These are phyloP conservation scores for Polygonum aviculare DNA, from an alignment of 148 eudicot species.

Conservation along the genomic window DNA sequence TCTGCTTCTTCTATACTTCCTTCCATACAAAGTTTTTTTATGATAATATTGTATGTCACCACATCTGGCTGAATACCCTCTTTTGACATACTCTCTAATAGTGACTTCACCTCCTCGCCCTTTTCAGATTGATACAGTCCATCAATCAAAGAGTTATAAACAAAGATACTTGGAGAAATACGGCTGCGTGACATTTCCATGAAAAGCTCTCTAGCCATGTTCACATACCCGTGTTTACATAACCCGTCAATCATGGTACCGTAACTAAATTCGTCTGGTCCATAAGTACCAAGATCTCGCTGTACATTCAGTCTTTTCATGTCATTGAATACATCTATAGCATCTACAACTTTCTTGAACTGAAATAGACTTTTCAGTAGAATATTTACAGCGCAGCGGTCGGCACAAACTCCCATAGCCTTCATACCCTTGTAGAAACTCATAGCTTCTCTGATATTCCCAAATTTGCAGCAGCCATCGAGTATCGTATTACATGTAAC, in stretches of 20 bases:
- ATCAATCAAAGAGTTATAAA: conserved; percentile 19
- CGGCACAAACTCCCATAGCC: not conserved
- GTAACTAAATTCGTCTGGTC: not conserved
- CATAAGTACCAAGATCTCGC: not conserved
- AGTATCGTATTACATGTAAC: conserved; percentile 18
- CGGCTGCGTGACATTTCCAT: conserved; percentile 10
- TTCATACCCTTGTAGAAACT: conserved; percentile 19
- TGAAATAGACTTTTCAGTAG: not conserved
- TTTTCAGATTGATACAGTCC: conserved; percentile 13
- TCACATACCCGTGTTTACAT: conserved; percentile 18
- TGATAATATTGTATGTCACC: conserved; percentile 12
- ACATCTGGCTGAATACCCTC: conserved; percentile 21
- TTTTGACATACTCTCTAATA: conserved; percentile 21
- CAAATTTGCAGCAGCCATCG: conserved; percentile 20
- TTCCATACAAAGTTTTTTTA: conserved; percentile 15
- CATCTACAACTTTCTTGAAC: not conserved
- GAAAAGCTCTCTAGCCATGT: conserved; percentile 17
- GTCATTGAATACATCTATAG: not conserved
- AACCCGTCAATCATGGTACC: conserved; percentile 21
- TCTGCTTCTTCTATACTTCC: conserved; percentile 17
- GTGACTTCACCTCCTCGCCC: conserved; percentile 17
- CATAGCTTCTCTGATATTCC: conserved; percentile 19
- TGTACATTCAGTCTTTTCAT: not conserved
- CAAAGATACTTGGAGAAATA: conserved; percentile 17
- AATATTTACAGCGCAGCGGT: not conserved